Base-by-base conservation (phyloP, 2,329 filamentous ascomycete genomes). In the Sclerotinia borealis region DNA sequence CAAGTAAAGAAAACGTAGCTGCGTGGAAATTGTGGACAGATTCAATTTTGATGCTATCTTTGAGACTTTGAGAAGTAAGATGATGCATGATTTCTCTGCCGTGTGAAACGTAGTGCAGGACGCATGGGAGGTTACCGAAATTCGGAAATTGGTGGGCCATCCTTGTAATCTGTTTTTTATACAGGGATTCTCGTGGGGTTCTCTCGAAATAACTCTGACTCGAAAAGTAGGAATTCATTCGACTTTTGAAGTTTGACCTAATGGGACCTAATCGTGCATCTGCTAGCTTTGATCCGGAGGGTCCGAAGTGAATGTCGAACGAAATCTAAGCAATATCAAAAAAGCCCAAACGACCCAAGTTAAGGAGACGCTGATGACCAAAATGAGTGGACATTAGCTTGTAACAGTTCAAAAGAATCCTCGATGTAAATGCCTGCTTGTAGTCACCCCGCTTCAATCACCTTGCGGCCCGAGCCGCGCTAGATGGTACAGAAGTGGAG, bases 121-220 rank as follows among this genome's bases (percentile, higher is more conserved):
- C n/a, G 27, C 22, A 51, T 51, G 27, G 25, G 15, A 31, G 29
- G 36, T 25, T 25, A 47, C 59, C 59, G 47, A 59, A 43, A 19
- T 36, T 59, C 27, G 41, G 34, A 39, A 19, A 41, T 22, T 61
- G 59, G 59, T 61, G 48, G 60, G 60, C 56, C 39, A 62, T 62
- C 60, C 60, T 36, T 62, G 60, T 34, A 39, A 47, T 29, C 52
- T 31, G 19, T 22, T 19, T 22, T 58, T 4, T 6, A 34, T 10
- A 25, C 51, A 29, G 29, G 51, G 41, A 49, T 49, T 37, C 56
- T 49, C 25, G 56, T 49, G 31, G 51, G 50, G 27, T 17, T n/a
- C 25, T 56, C 52, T 43, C 13, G 19, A 22, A 54, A 51, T 50
- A 31, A 41, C 36, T 43, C 22, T 22, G 43, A 34, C 43, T 49